Conservation (phyloP, 1,284 basidiomycete genomes). For the Stygiomarasmius scandens region DNA sequence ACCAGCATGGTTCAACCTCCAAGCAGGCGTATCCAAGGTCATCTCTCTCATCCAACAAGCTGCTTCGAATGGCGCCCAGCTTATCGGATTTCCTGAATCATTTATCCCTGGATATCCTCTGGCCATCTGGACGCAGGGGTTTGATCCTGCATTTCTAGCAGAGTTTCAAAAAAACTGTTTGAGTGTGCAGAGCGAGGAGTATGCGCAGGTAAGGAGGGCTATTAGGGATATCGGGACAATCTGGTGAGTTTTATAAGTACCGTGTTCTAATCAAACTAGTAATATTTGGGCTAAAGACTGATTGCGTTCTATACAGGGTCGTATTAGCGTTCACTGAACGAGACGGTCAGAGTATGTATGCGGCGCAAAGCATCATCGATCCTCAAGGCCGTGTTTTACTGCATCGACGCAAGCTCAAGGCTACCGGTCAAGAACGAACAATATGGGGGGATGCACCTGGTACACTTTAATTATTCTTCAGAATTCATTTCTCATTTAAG, state of each 20-base stretch:
- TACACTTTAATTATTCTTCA: neutral
- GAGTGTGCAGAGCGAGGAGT: conserved; percentile 14
- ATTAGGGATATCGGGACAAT: conserved; percentile 18
- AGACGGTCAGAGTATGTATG: conserved; percentile 23
- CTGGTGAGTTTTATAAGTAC: conserved; percentile 9
- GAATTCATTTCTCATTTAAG: neutral
- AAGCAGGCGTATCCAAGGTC: conserved; percentile 18
- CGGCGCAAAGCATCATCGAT: conserved; percentile 20
- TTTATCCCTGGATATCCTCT: conserved; percentile 26
- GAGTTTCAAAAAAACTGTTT: conserved; percentile 19
- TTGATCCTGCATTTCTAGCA: conserved; percentile 16
- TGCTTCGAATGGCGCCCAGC: conserved; percentile 22
- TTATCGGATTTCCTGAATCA: conserved; percentile 23
- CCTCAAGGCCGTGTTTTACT: conserved; percentile 18
- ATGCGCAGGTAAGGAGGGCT: conserved; percentile 17
- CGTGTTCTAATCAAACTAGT: neutral
- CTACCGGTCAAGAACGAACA: conserved; percentile 23
- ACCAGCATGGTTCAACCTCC: conserved; percentile 23
- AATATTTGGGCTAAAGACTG: neutral
- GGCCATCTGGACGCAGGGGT: conserved; percentile 19
- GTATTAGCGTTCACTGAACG: conserved; percentile 21
- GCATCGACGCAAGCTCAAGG: conserved; percentile 24
- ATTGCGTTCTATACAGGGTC: conserved; percentile 16
- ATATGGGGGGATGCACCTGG: conserved; percentile 26
- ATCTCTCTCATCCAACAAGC: conserved; percentile 21